phyloP scores from a whole-genome alignment of 1,139 yeast genomes.

The Ashbya aceris region DNA sequence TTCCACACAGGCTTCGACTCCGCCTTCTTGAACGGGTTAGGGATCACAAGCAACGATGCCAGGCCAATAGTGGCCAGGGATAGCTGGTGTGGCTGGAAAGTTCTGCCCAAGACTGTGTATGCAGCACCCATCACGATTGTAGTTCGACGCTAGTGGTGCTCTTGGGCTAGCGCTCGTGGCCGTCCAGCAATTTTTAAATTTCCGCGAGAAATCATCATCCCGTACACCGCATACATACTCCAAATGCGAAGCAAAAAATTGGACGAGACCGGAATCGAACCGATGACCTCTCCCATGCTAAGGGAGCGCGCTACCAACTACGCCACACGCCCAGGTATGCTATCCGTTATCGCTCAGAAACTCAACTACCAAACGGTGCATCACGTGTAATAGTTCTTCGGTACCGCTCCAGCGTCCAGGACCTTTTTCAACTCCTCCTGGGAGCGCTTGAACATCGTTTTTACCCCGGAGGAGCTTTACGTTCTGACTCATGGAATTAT shows the following conservation, averaged over 20 bases:
- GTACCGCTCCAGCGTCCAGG: too few species aligned
- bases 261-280: slow-evolving; percentile 86
- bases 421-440: too few species aligned
- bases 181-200: too few species aligned
- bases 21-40: slow-evolving; percentile 65
- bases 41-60: slow-evolving; percentile 47
- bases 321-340: slow-evolving; percentile 63
- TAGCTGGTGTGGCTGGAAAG: slow-evolving; percentile 65
- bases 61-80: slow-evolving; percentile 62
- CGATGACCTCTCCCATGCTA: slow-evolving; percentile 83
- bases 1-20: slow-evolving; percentile 58
- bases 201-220: too few species aligned
- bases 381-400: too few species aligned
- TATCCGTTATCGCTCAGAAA: too few species aligned
- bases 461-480: too few species aligned
- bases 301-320: slow-evolving; percentile 85
- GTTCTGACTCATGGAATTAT: too few species aligned
- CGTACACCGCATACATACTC: not conserved
- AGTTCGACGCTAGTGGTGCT: too few species aligned
- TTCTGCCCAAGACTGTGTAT: slow-evolving; percentile 66
- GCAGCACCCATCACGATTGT: slow-evolving; percentile 60
- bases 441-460: too few species aligned
- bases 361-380: too few species aligned
- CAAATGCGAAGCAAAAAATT: slow-evolving; percentile 22
- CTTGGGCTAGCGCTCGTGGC: too few species aligned